phyloP scores from a whole-genome alignment of 2,329 filamentous ascomycete genomes.

The Coniosporium uncinatum region DNA sequence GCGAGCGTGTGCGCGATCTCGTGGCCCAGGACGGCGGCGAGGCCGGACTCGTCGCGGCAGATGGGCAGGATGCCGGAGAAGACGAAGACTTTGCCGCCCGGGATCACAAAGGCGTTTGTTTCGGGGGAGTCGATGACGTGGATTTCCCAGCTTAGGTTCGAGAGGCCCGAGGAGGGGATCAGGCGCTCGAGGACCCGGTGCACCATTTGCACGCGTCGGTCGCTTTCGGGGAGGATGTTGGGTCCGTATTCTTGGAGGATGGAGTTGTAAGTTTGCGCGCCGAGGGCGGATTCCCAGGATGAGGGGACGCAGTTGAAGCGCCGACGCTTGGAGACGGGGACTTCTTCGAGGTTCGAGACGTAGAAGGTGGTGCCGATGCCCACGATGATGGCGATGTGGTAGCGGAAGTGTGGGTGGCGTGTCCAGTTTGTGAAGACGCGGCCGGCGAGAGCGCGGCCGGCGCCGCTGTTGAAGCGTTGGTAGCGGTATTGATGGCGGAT shows the following conservation, averaged over 20 bases:
- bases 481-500: conserved; percentile 9
- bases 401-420: conserved; percentile 37
- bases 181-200: conserved; percentile 59
- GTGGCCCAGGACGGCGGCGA: conserved; percentile 73
- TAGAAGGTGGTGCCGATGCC: conserved; percentile 50
- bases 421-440: conserved; percentile 26
- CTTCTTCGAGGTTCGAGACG: conserved; percentile 62
- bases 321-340: conserved; percentile 56
- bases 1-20: conserved; percentile 76
- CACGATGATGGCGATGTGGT: conserved; percentile 34
- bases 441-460: conserved; percentile 3
- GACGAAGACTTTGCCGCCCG: conserved; percentile 77
- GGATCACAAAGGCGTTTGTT: conserved; percentile 73
- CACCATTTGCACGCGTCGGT: conserved; percentile 51
- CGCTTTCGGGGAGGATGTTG: conserved; percentile 52
- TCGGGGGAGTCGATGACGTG: conserved; percentile 66
- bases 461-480: conserved; percentile 5
- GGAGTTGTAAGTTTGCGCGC: conserved; percentile 39
- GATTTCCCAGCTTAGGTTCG: conserved; percentile 60
- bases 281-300: conserved; percentile 46
- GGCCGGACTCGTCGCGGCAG: conserved; percentile 58
- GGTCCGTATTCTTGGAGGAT: conserved; percentile 50
- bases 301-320: conserved; percentile 67
- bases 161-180: conserved; percentile 60
- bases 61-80: conserved; percentile 68